Conservation (phyloP, 305 asterid species). For the Fraxinus paxiana region DNA sequence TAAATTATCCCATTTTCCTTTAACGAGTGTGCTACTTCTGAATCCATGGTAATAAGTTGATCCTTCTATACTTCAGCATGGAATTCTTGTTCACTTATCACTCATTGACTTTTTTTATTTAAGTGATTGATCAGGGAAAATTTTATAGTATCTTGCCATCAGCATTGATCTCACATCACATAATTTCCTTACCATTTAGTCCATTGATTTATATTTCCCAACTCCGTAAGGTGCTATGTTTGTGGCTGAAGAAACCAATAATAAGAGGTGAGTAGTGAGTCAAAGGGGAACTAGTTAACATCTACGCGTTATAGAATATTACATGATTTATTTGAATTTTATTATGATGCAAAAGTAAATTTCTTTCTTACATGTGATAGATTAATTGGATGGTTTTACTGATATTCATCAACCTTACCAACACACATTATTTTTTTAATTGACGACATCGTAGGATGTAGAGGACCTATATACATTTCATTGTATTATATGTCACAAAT, state of each 20-base stretch:
- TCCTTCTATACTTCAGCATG: slow-evolving; percentile 9
- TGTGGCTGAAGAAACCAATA: slow-evolving; percentile 10
- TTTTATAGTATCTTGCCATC: slow-evolving; percentile 12
- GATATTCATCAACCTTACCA: background rate
- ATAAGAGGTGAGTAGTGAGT: slow-evolving; percentile 5
- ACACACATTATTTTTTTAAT: background rate
- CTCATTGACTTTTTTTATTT: background rate
- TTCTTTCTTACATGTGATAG: background rate
- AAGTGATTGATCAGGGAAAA: slow-evolving; percentile 12
- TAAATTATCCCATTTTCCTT: background rate
- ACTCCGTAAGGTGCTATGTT: slow-evolving; percentile 7
- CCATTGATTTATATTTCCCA: background rate
- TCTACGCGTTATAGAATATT: background rate
- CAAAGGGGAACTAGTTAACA: slow-evolving; percentile 16
- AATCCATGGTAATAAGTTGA: background rate
- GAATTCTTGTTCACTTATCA: slow-evolving; percentile 12
- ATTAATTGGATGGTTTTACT: background rate
- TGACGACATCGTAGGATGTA: no score
- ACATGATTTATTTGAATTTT: slow-evolving; percentile 6
- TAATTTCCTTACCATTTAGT: background rate
- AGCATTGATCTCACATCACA: background rate
- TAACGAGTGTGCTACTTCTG: background rate
- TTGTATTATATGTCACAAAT: slow-evolving; percentile 1
- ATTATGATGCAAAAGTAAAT: background rate
- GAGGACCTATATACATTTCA: background rate